phyloP scores from a whole-genome alignment of 225 moss, liverwort and hornwort species.

The Marchantia paleacea region DNA sequence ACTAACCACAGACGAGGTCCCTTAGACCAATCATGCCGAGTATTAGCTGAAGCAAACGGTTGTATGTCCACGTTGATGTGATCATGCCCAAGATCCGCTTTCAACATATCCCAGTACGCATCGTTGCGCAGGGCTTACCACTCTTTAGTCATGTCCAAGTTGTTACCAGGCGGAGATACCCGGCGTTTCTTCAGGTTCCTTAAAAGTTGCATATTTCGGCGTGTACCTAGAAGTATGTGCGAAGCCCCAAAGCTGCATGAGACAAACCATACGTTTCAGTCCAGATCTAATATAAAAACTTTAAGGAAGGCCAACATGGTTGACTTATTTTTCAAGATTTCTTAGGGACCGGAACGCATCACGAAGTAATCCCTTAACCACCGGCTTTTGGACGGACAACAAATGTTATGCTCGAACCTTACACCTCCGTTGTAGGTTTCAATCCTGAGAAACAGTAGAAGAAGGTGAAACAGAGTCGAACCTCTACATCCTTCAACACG shows the following conservation, averaged over 20 bases:
- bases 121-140: not conserved
- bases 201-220: slow-evolving; percentile 44
- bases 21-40: not conserved
- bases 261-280: not conserved
- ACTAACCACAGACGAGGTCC: not conserved
- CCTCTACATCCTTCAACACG: slow-evolving; percentile 72
- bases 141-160: not conserved
- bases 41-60: not conserved
- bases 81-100: not conserved
- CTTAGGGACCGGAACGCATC: too few relatives aligned
- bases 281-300: not conserved
- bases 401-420: too few relatives aligned
- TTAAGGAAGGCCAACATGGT: too few relatives aligned
- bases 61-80: slow-evolving; percentile 1
- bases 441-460: not conserved
- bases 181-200: slow-evolving; percentile 34
- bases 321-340: too few relatives aligned
- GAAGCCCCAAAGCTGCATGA: slow-evolving; percentile 84
- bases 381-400: too few relatives aligned
- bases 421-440: not conserved
- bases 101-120: not conserved
- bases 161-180: slow-evolving; percentile 38
- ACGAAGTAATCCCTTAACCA: too few relatives aligned
- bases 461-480: not conserved
- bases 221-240: slow-evolving; percentile 62